phyloP scores from a whole-genome alignment of 371 early-diverging fungal species.

The Mucor sp. region DNA sequence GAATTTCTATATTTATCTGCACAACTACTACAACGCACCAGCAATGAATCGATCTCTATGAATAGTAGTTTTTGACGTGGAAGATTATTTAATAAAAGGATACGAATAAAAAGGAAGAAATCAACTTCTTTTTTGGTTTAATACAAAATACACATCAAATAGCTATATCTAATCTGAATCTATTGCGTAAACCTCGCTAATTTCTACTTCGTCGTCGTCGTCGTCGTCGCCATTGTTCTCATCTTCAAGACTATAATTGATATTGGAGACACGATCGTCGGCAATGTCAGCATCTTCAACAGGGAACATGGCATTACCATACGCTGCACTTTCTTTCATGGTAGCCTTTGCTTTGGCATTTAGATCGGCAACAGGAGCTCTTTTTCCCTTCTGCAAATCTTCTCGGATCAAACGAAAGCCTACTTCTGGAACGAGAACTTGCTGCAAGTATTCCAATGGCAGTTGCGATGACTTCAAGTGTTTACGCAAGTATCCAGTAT shows the following conservation, averaged over 20 bases:
- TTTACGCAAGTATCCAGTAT: slow-evolving; percentile 30
- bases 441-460: slow-evolving; percentile 57
- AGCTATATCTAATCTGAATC: neutral
- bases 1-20: neutral
- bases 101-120: neutral
- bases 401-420: slow-evolving; percentile 50
- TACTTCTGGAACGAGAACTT: slow-evolving; percentile 59
- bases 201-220: neutral
- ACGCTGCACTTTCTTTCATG: slow-evolving; percentile 29
- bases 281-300: neutral
- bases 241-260: neutral
- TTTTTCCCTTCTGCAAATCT: slow-evolving; percentile 26
- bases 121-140: neutral
- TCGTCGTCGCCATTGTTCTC: neutral
- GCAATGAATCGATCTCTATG: neutral
- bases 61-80: neutral
- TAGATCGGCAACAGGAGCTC: neutral
- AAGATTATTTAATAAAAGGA: neutral
- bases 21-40: neutral
- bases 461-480: slow-evolving; percentile 42
- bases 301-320: slow-evolving; percentile 26
- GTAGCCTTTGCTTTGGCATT: slow-evolving; percentile 16
- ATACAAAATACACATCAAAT: too few species aligned
- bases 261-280: neutral
- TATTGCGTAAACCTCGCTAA: neutral